phyloP scores from a whole-genome alignment of 2,329 filamentous ascomycete species.

The Stromatinia cepivora region DNA sequence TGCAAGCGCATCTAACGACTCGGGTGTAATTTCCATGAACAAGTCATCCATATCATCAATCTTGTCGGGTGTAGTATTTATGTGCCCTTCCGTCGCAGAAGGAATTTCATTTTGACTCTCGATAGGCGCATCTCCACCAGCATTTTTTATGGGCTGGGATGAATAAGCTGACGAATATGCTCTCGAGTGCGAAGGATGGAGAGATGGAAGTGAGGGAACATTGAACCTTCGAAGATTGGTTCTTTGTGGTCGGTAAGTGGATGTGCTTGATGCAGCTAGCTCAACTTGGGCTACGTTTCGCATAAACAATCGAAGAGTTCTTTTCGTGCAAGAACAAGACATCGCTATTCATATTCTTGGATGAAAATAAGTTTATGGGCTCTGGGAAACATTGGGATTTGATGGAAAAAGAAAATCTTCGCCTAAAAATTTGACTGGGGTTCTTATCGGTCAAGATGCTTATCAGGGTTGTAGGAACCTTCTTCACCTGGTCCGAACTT shows the following conservation, averaged over 20 bases:
- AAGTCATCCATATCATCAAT: constrained; percentile 6
- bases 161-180: constrained; percentile 11
- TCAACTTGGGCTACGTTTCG: constrained; percentile 39
- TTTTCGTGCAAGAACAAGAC: constrained; percentile 37
- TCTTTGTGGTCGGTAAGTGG: background rate
- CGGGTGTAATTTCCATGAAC: constrained; percentile 42
- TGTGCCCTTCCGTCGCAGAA: background rate
- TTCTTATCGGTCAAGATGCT: constrained; percentile 16
- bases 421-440: constrained; percentile 11
- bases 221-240: constrained; percentile 18
- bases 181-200: constrained; percentile 4
- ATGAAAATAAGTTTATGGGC: background rate
- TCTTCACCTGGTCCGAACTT: background rate
- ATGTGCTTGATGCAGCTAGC: constrained; percentile 25
- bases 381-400: constrained; percentile 1
- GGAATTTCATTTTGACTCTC: background rate
- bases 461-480: background rate
- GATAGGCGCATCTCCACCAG: background rate
- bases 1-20: constrained; percentile 42
- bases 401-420: constrained; percentile 21
- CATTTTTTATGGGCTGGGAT: background rate
- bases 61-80: background rate
- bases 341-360: constrained; percentile 30
- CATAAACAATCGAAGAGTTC: constrained; percentile 37
- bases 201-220: constrained; percentile 4